Base-by-base conservation (phyloP, 148 eudicot species). In the Fagopyrum tataricum region DNA sequence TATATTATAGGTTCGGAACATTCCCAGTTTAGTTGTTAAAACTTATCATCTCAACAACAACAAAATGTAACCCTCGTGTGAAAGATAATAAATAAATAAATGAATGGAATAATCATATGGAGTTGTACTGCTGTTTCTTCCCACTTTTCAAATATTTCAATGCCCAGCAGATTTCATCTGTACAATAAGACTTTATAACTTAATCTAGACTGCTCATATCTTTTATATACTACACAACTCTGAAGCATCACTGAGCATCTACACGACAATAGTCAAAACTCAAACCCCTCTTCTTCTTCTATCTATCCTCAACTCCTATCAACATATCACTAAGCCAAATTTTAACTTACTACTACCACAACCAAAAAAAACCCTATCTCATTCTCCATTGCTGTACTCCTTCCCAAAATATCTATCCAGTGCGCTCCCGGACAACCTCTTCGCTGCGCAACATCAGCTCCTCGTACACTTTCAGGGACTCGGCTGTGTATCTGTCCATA, bases 361-460 rank as follows among this genome's bases (percentile, higher is more conserved):
- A 56, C 1, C 20, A 20, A 31, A 3, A 31, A 31, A 56, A 21
- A 56, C 7, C 31, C 21, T 56, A 56, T 26, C 62, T 56, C 26
- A 18, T 56, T 8, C 6, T 7, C 62, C 62, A 20, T 21, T 56
- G 62, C 11, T 20, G 62, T 6, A 7, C 62, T 20, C 58, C 5
- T 49, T 5, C 15, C 17, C 11, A 44, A 6, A 1, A 6, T 44
- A 6, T 6, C 47, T 44, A 44, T 7, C 9, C 47, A 9, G 47
- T 1, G 4, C 21, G 58, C 21, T 76, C 82, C 59, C 77, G 44
- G 47, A 78, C 80, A 44, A 88, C 87, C 77, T 95, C 96, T 75
- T 83, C 91, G 18, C 79, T 87, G 31, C 98, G 90, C 62, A 82
- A 82, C 78, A 91, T 73, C 67, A 95, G 79, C 71, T 91, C 97